phyloP scores from a whole-genome alignment of 768 basidiomycete species.

The Pholiota microspora region DNA sequence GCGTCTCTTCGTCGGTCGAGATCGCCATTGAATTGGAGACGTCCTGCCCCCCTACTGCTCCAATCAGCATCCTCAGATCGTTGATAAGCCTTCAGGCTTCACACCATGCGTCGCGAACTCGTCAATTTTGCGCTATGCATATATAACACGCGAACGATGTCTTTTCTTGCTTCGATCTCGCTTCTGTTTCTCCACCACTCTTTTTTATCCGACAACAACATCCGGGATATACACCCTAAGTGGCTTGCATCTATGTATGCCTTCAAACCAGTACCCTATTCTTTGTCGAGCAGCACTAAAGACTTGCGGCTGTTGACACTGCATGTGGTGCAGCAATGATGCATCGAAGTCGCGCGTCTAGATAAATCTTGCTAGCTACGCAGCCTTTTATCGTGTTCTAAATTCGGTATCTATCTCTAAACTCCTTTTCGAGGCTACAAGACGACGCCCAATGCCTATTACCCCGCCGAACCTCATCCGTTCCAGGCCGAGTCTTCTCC shows the following conservation, averaged over 20 bases:
- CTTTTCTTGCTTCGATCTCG: background rate
- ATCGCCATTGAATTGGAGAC: background rate
- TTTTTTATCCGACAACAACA: constrained; percentile 14
- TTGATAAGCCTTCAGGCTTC: background rate
- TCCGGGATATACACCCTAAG: background rate
- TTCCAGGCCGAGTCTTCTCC: constrained; percentile 24
- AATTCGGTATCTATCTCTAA: background rate
- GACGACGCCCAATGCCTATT: background rate
- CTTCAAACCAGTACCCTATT: background rate
- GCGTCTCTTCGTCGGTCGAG: background rate
- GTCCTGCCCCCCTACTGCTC: no score
- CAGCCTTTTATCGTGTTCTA: background rate
- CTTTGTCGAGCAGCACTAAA: background rate
- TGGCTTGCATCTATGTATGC: background rate
- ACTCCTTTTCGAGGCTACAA: background rate
- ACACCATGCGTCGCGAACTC: constrained; percentile 3
- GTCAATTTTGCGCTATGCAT: background rate
- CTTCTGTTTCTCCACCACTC: constrained; percentile 6
- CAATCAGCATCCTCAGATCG: background rate
- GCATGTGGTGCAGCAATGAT: background rate
- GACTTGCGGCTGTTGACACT: background rate
- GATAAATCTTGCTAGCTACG: background rate
- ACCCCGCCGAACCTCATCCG: constrained; percentile 20
- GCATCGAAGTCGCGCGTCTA: background rate
- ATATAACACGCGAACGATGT: background rate